A percentile compares a stretch with the other conserved stretches of the same genome.
Evolutionary conservation across 2,329 filamentous ascomycete genomes (phyloP).

Genomic region (Alternaria rosae): DNA sequence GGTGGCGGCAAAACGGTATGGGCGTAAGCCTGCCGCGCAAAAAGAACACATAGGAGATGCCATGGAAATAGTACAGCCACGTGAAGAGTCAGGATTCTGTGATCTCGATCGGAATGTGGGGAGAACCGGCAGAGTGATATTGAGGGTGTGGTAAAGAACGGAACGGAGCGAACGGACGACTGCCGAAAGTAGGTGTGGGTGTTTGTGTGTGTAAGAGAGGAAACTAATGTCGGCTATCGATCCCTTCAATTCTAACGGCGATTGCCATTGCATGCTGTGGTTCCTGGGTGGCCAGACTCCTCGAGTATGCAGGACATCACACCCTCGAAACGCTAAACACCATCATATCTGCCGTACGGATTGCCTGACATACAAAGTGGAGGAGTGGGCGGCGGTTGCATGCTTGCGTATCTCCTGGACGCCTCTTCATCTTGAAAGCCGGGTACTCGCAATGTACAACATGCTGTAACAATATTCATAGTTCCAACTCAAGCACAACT

Average conservation of each 20-base stretch:
- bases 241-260: neutral
- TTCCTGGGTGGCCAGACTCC: neutral
- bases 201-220: neutral
- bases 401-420: neutral
- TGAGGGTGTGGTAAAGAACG: neutral
- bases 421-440: neutral
- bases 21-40: neutral
- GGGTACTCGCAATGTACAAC: neutral
- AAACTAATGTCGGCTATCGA: constrained; percentile 1
- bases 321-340: neutral
- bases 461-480: neutral
- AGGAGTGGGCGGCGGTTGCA: neutral
- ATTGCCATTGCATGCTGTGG: neutral
- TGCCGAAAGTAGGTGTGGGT: neutral
- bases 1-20: neutral
- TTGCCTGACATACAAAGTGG: neutral
- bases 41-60: neutral
- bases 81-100: neutral
- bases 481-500: neutral
- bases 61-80: neutral
- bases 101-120: neutral
- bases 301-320: neutral
- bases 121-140: neutral
- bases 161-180: neutral
- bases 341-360: neutral